Base-by-base conservation (phyloP, 2,329 filamentous ascomycete genomes). In the Stachybotrys chlorohalonatus region DNA sequence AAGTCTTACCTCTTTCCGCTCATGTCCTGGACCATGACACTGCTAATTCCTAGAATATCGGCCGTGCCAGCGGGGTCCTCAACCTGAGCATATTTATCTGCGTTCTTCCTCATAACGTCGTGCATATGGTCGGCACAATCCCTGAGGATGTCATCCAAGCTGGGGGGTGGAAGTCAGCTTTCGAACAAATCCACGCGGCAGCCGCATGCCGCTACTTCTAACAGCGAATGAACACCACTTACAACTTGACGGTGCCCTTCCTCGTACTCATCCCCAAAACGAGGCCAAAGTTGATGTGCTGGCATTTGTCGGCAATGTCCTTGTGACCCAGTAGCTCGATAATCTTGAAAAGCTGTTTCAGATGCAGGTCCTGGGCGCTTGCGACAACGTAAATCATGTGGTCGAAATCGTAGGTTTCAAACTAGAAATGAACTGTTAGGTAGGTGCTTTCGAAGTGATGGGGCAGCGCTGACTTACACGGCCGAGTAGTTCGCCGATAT, bases 21-120 rank as follows among this genome's bases (percentile, higher is more conserved):
- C 90, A 97, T 96, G 67, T 97, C 94, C 73, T 97, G 93, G 17
- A 96, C 90, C 91, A 97, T 97, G 67, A 97, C 93, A 66, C 89
- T 87, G 60, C 88, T 92, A 68, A 97, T 96, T 59, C 93, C 94
- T 3, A 97, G 81, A 11, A 83, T 90, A 73, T 97, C 94, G 57
- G 94, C 91, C 9, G 86, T 88, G 54, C 83, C 81, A 54, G 84
- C 85, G 0, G 93, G 93, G 69, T 97, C 79, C 65, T 86, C 88
- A 17, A 99, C 86, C 72, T 96, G 91, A 55, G 84, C 75, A 72
- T 97, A 99, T 78, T 99, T 99, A 66, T 81, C 79, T 64, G 88
- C 80, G 70, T 97, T 97, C 75, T 87, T 87, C 72, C 77, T 84
- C 94, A 99, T 99, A 52, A 95, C 90, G 58, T 96, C 90, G 77